Percentiles rank a stretch among this genome's conserved stretches.
phyloP scores from a whole-genome alignment of 176 grass and related monocot species.

The Ananas comosus region DNA sequence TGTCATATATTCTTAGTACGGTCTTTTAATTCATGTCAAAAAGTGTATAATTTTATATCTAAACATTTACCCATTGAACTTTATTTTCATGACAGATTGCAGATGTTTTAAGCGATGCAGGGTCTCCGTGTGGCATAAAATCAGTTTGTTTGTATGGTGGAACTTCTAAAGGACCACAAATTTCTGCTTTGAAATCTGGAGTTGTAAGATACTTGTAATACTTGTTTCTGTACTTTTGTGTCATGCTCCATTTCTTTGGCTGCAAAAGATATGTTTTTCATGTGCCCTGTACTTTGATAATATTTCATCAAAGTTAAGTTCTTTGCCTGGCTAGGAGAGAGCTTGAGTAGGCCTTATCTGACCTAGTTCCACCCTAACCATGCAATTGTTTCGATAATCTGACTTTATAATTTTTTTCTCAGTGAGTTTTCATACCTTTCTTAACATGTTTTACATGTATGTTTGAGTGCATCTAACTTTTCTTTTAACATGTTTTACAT shows the following conservation, averaged over 20 bases:
- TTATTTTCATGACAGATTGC: constrained; percentile 46
- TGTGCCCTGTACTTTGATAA: background rate
- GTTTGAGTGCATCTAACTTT: no score
- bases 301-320: background rate
- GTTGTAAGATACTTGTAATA: constrained; percentile 48
- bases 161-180: constrained; percentile 90
- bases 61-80: background rate
- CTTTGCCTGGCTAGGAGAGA: no score
- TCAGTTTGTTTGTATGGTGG: constrained; percentile 93
- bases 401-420: no score
- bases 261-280: background rate
- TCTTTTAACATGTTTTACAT: no score
- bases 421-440: no score
- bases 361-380: no score
- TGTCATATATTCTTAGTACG: no score
- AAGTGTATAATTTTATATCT: no score
- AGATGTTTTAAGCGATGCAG: constrained; percentile 82
- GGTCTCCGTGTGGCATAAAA: constrained; percentile 59
- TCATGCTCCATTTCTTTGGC: background rate
- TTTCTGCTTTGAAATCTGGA: constrained; percentile 88
- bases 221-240: background rate
- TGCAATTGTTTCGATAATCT: no score
- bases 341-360: no score
- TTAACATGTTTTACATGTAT: no score
- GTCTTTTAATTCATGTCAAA: no score